phyloP scores from a whole-genome alignment of 2,329 filamentous ascomycete genomes.

The Botrytis aclada region DNA sequence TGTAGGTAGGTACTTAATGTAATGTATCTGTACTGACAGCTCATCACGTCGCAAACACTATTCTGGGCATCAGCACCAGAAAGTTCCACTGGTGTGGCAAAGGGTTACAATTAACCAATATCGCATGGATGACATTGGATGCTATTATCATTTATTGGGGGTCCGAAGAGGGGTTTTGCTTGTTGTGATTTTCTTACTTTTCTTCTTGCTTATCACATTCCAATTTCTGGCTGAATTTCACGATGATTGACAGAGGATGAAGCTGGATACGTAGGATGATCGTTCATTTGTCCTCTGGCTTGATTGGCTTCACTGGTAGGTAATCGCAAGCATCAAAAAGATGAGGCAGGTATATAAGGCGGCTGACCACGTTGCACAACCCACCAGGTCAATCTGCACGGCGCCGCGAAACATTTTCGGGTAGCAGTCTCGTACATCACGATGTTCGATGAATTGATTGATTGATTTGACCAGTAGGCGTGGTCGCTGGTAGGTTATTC shows the following conservation, averaged over 20 bases:
- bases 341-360: slow-evolving; percentile 34
- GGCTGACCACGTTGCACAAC: slow-evolving; percentile 37
- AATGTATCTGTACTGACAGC: slow-evolving; percentile 14
- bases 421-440: slow-evolving; percentile 3
- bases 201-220: background rate
- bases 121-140: background rate
- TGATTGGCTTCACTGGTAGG: background rate
- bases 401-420: slow-evolving; percentile 24
- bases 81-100: background rate
- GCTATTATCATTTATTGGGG: background rate
- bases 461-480: background rate
- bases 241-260: background rate
- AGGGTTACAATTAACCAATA: background rate
- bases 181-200: background rate
- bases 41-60: slow-evolving; percentile 18
- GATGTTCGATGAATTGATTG: background rate
- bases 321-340: background rate
- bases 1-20: background rate
- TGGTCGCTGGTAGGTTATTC: background rate
- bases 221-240: background rate
- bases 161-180: background rate
- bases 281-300: background rate
- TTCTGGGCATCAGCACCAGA: slow-evolving; percentile 1
- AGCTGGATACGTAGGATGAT: background rate
- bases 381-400: slow-evolving; percentile 22